Conservation (phyloP, 352 stramenopile species). For the Globisporangium ultimum region DNA sequence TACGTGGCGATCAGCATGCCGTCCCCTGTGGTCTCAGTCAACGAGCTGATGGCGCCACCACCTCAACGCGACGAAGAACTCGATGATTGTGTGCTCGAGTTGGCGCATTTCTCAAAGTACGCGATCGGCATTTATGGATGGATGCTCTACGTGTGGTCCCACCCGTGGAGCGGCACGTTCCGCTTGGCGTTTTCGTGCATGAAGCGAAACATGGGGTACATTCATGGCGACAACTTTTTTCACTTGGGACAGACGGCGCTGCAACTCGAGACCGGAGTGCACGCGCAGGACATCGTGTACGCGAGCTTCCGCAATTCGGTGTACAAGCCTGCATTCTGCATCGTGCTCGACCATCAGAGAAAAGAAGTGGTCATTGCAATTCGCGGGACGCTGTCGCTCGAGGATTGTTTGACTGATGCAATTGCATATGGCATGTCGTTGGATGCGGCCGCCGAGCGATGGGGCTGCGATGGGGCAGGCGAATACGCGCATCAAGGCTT, state of each 20-base stretch:
- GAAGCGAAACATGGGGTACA: conserved; percentile 53
- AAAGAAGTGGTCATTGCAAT: conserved; percentile 79
- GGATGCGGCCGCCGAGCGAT: conserved; percentile 59
- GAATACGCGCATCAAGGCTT: conserved; percentile 85
- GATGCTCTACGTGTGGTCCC: conserved; percentile 90
- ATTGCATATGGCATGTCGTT: conserved; percentile 83
- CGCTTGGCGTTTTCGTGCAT: conserved; percentile 73
- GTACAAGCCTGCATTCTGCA: conserved; percentile 77
- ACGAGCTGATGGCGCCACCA: conserved; percentile 15
- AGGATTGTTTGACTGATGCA: conserved; percentile 85
- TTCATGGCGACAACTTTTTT: conserved; percentile 86
- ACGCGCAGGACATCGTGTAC: conserved; percentile 73
- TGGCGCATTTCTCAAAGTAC: conserved; percentile 86
- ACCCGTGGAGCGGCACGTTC: conserved; percentile 80
- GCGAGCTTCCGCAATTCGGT: conserved; percentile 79
- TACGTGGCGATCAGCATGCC: conserved; percentile 57
- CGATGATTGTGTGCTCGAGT: conserved; percentile 43
- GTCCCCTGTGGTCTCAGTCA: conserved; percentile 13
- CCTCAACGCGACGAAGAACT: conserved; percentile 45
- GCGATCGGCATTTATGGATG: conserved; percentile 85
- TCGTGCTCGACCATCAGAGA: conserved; percentile 72
- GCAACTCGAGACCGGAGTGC: conserved; percentile 70
- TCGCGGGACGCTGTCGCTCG: conserved; percentile 78
- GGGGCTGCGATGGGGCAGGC: conserved; percentile 59
- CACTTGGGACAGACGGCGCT: conserved; percentile 75